Evolutionary conservation across 805 yeast genomes (phyloP).

Genomic region (Scheffersomyces ergatensis): DNA sequence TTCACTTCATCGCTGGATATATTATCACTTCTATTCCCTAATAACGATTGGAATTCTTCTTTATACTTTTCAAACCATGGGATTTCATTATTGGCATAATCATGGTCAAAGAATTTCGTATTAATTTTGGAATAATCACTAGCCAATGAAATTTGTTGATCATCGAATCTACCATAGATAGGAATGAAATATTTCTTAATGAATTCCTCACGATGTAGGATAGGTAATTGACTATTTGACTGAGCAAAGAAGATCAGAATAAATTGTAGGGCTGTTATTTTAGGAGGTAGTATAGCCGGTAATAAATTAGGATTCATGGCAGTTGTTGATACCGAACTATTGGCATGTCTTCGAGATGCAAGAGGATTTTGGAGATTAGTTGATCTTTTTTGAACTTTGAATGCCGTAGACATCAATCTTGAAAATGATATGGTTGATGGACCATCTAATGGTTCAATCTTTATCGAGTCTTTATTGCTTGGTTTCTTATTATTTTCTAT

Average conservation of each 20-base stretch:
- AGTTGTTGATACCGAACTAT: slow-evolving; percentile 1
- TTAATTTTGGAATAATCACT: slow-evolving; percentile 52
- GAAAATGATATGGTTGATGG: slow-evolving; percentile 61
- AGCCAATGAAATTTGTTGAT: slow-evolving; percentile 53
- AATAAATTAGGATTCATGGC: background rate
- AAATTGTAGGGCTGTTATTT: slow-evolving; percentile 64
- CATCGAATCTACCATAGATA: slow-evolving; percentile 68
- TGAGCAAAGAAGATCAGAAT: slow-evolving; percentile 69
- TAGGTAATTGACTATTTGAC: slow-evolving; percentile 80
- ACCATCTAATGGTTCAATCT: background rate
- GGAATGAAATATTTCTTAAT: slow-evolving; percentile 68
- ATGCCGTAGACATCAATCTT: slow-evolving; percentile 72
- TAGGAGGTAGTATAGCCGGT: slow-evolving; percentile 64
- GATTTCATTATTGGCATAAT: background rate
- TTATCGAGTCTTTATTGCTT: background rate
- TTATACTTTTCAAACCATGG: slow-evolving; percentile 46
- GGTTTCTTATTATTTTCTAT: background rate
- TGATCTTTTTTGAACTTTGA: slow-evolving; percentile 44
- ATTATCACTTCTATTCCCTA: slow-evolving; percentile 4
- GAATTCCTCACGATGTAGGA: slow-evolving; percentile 79
- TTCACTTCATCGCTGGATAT: slow-evolving; percentile 20
- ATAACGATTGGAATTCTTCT: slow-evolving; percentile 16
- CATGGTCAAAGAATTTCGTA: slow-evolving; percentile 17
- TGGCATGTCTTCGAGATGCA: slow-evolving; percentile 1
- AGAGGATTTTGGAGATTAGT: slow-evolving; percentile 6